phyloP scores from a whole-genome alignment of 345 rosid genomes.

The Camelina sativa region DNA sequence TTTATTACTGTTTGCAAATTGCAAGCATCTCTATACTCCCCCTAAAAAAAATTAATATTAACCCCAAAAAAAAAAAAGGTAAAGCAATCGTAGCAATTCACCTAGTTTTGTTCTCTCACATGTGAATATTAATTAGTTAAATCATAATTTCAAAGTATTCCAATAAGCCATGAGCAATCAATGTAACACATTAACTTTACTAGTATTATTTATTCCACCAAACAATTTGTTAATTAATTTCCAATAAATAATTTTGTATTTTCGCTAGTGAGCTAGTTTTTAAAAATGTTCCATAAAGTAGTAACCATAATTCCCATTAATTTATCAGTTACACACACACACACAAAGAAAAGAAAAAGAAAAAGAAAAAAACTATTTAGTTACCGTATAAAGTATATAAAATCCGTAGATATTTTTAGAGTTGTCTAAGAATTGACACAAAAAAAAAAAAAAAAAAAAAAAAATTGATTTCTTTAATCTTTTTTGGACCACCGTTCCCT shows the following conservation, averaged over 20 bases:
- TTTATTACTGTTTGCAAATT: not conserved
- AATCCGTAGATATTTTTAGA: not conserved
- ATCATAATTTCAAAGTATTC: not conserved
- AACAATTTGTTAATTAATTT: not conserved
- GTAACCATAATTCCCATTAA: not conserved
- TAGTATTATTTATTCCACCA: not conserved
- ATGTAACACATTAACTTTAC: not conserved
- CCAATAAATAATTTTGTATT: not conserved
- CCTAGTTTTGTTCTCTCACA: not conserved
- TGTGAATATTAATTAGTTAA: not conserved
- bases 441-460: not conserved
- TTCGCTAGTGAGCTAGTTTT: not conserved
- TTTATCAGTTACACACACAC: not conserved
- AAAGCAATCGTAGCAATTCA: not conserved
- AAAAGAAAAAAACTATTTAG: not conserved
- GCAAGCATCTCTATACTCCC: not conserved
- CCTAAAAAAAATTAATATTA: not conserved
- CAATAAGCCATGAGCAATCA: not conserved
- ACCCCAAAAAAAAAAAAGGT: not conserved
- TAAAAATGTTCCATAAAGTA: not conserved
- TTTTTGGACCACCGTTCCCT: constrained; percentile 34
- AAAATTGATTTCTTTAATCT: too few relatives aligned
- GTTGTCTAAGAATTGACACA: not conserved
- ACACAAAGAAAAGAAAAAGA: too few relatives aligned
- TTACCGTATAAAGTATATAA: not conserved